Evolutionary conservation across 2,329 filamentous ascomycete genomes (phyloP).

Genomic region (Penicillium sp.): DNA sequence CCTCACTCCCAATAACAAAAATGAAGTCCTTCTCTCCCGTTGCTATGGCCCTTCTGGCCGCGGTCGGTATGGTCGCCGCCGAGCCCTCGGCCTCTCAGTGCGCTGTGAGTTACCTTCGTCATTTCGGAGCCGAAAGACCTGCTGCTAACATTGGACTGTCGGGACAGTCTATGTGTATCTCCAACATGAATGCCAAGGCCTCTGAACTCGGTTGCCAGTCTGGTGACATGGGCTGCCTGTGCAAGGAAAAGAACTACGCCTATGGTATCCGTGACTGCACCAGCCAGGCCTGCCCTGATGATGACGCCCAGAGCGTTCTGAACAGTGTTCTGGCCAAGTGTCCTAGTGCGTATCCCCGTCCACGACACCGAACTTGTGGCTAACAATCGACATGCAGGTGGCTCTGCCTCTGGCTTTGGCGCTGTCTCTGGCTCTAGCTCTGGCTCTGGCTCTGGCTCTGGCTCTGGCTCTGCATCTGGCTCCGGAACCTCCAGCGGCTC

Average conservation of each 20-base stretch:
- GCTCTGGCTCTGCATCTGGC: constrained; percentile 4
- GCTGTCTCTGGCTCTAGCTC: constrained; percentile 9
- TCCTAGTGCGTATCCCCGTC: constrained; percentile 21
- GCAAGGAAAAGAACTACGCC: constrained; percentile 38
- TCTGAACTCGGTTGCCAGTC: constrained; percentile 37
- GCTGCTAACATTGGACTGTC: constrained; percentile 12
- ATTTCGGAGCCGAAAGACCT: neutral
- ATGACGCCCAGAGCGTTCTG: constrained; percentile 32
- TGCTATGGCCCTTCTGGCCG: constrained; percentile 29
- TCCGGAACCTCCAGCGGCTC: constrained; percentile 28
- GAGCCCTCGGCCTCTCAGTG: constrained; percentile 27
- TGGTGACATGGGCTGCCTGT: constrained; percentile 39
- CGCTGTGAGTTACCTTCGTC: constrained; percentile 23
- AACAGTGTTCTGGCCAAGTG: constrained; percentile 35
- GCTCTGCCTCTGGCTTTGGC: constrained; percentile 16
- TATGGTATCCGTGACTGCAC: constrained; percentile 47
- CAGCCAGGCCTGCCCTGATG: constrained; percentile 39
- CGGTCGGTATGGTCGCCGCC: constrained; percentile 22
- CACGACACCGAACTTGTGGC: constrained; percentile 6
- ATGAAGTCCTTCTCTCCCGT: constrained; percentile 33
- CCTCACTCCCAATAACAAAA: constrained; percentile 6
- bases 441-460: constrained; percentile 6
- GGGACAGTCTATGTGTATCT: constrained; percentile 42
- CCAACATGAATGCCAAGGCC: constrained; percentile 42
- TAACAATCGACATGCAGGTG: constrained; percentile 3